Evolutionary conservation across 1,284 basidiomycete species (phyloP).

Genomic region (Heimioporus punctisporus): DNA sequence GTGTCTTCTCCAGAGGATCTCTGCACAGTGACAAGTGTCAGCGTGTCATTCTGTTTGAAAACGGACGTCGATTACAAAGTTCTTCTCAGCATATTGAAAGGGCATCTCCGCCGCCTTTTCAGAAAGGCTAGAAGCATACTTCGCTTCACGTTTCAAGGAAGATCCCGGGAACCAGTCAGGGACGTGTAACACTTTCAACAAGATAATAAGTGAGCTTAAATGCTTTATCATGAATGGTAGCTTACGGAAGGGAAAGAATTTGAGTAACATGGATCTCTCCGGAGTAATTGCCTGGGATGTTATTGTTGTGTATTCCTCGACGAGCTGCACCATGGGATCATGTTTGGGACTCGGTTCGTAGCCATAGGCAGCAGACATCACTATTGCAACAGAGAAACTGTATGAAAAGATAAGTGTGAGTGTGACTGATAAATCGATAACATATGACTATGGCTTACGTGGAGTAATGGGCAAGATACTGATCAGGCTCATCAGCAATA

Average conservation of each 20-base stretch:
- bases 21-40: neutral
- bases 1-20: neutral
- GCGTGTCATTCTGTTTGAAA: neutral
- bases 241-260: constrained; percentile 22
- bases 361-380: constrained; percentile 12
- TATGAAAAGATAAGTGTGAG: neutral
- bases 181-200: no score
- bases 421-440: neutral
- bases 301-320: neutral
- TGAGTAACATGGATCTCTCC: constrained; percentile 9
- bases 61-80: no score
- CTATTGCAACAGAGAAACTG: constrained; percentile 6
- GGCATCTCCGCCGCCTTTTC: constrained; percentile 8
- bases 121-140: neutral
- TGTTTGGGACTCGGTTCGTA: constrained; percentile 12
- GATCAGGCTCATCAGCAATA: constrained; percentile 6
- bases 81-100: constrained; percentile 5
- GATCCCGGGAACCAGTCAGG: constrained; percentile 26
- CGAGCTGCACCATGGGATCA: constrained; percentile 9
- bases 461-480: constrained; percentile 4
- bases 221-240: neutral
- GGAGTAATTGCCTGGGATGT: neutral
- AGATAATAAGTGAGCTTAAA: neutral
- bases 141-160: constrained; percentile 11
- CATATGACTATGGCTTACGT: neutral